Evolutionary conservation across 164 flowering plant genomes (phyloP), one percentile per base, ranked within the genome.

Genomic region (Magnolia kwangsiensis): DNA sequence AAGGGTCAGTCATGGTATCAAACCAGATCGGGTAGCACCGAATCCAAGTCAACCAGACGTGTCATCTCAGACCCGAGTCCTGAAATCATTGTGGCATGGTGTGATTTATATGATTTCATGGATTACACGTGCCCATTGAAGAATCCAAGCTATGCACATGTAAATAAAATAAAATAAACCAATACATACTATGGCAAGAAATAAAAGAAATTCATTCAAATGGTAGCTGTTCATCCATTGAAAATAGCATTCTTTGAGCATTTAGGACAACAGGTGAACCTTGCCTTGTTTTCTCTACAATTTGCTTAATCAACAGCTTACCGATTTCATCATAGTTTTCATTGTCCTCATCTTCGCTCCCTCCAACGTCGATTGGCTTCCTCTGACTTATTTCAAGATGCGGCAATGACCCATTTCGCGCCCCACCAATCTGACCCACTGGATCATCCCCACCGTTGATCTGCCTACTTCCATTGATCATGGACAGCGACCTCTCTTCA

Each of bases 241-340:
- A 82, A 69, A 81, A 80, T 18, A 90, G 77, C 67, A 79, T 50
- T 49, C 50, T 87, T 73, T 88, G 92, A 65, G 89, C 92, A 75
- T 89, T 87, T 67, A 85, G 77, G 74, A 87, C 83, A 7, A 80
- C 86, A 19, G 91, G 90, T 63, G 91, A 88, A 58, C 91, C 91
- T 83, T 85, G 84, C 81, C 76, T 87, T 45, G 87, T 84, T 80
- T 83, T 87, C 83, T 92, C 96, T 77, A 92, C 86, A 77, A 92
- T 84, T 78, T 87, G 87, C 77, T 87, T 74, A 75, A 90, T 90
- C 85, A 90, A 74, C 65, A 84, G 81, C 84, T 75, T 83, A 74
- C 81, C 87, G 72, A 85, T 78, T 75, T 88, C 90, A 73, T 84
- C 88, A 2, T 77, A 78, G 50, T 80, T 85, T n/a, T 75, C 80